Conservation (phyloP, 169 alveolate genomes). For the Babesia sp. region DNA sequence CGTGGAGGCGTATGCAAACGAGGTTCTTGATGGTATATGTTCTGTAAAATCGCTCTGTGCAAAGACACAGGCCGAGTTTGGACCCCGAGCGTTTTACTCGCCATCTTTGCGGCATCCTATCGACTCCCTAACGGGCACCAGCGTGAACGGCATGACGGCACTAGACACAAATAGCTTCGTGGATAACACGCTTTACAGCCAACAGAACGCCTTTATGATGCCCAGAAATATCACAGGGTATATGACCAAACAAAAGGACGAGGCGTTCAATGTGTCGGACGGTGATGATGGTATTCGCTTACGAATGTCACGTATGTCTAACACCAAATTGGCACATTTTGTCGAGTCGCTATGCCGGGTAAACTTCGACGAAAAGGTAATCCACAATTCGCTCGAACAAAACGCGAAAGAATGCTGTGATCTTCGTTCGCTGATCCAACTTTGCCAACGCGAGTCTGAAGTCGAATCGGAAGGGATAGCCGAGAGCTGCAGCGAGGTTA, state of each 20-base stretch:
- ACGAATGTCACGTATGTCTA: slow-evolving; percentile 31
- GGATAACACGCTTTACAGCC: slow-evolving; percentile 35
- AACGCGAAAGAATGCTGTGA: slow-evolving; percentile 36
- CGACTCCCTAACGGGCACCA: slow-evolving; percentile 11
- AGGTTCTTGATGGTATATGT: slow-evolving; percentile 16
- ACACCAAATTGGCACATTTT: slow-evolving; percentile 31
- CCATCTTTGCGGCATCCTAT: slow-evolving; percentile 30
- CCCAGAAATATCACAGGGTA: slow-evolving; percentile 6
- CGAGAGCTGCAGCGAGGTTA: neutral
- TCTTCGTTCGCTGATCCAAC: slow-evolving; percentile 31
- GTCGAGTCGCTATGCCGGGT: slow-evolving; percentile 32
- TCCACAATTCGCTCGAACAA: slow-evolving; percentile 21
- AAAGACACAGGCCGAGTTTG: slow-evolving; percentile 26
- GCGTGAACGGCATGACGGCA: neutral
- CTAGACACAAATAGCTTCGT: neutral
- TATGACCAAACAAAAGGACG: slow-evolving; percentile 22
- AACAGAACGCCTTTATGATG: slow-evolving; percentile 25
- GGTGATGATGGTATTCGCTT: slow-evolving; percentile 3
- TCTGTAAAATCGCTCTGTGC: slow-evolving; percentile 20
- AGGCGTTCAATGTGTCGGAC: slow-evolving; percentile 1
- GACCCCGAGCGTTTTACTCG: slow-evolving; percentile 21
- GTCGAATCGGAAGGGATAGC: slow-evolving; percentile 4
- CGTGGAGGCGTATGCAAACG: slow-evolving; percentile 23
- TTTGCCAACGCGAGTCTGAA: slow-evolving; percentile 17
- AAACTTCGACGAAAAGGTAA: slow-evolving; percentile 19